Conservation (phyloP, 208 protist genomes). For the Baffinella frigidus region DNA sequence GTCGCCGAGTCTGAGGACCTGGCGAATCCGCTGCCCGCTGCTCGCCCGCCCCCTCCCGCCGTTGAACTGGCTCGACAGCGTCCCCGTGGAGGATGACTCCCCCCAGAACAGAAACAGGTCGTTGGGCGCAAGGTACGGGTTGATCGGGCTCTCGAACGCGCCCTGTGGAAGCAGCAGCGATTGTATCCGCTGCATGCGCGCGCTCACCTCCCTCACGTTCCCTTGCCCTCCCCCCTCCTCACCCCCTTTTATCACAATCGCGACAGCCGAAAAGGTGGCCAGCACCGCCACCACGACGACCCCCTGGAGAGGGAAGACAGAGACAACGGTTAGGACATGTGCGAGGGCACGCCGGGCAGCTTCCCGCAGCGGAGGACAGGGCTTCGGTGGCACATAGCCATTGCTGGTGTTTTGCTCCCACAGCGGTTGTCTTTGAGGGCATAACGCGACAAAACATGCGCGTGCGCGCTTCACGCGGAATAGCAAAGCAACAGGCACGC, state of each 20-base stretch:
- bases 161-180: background rate
- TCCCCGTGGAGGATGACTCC: background rate
- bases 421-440: no score
- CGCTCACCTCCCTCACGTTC: no score
- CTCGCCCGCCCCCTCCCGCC: background rate
- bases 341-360: no score
- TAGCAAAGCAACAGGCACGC: no score
- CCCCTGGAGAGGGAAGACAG: background rate
- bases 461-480: no score
- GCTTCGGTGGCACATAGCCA: no score
- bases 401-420: no score
- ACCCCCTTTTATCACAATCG: no score
- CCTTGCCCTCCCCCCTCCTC: no score
- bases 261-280: background rate
- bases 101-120: conserved; percentile 54
- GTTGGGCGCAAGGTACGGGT: conserved; percentile 24
- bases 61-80: background rate
- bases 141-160: background rate
- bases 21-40: conserved; percentile 15
- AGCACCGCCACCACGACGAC: background rate
- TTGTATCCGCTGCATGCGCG: no score
- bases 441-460: no score
- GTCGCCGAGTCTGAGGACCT: background rate
- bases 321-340: background rate
- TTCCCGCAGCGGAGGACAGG: no score